phyloP scores from a whole-genome alignment of 495 filamentous ascomycete species.

The Xylaria nigripes region DNA sequence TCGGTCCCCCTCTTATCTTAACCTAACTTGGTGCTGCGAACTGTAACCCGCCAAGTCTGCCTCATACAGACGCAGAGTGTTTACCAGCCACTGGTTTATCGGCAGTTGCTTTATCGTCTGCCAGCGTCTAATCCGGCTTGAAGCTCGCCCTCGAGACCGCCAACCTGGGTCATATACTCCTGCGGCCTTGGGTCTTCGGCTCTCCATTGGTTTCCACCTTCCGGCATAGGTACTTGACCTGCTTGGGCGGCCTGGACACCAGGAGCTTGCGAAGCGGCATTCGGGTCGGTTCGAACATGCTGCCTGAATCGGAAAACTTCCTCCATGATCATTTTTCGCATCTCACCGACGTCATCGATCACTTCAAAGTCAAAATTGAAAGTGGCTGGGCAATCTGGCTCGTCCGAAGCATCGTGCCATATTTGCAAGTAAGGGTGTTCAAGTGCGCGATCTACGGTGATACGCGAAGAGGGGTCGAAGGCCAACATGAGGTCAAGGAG shows the following conservation, averaged over 20 bases:
- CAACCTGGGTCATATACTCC: conserved; percentile 52
- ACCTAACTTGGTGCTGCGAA: background rate
- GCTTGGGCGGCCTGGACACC: conserved; percentile 24
- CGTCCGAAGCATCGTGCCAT: conserved; percentile 96
- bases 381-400: conserved; percentile 82
- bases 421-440: conserved; percentile 95
- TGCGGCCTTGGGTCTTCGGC: conserved; percentile 82
- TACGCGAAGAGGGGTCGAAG: conserved; percentile 85
- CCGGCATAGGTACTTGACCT: conserved; percentile 60
- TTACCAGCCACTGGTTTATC: background rate
- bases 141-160: conserved; percentile 76
- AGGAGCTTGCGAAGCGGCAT: conserved; percentile 20
- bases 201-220: conserved; percentile 62
- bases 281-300: conserved; percentile 59
- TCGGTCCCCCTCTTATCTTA: background rate
- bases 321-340: conserved; percentile 95
- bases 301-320: conserved; percentile 80
- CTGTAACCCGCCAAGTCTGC: background rate
- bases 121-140: conserved; percentile 67
- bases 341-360: conserved; percentile 82
- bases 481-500: conserved; percentile 94
- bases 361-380: conserved; percentile 99
- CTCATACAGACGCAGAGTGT: background rate
- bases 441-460: conserved; percentile 86
- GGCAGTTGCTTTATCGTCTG: conserved; percentile 19